Evolutionary conservation across 1,284 basidiomycete genomes (phyloP).

Genomic region (Phellinidium pouzarii): DNA sequence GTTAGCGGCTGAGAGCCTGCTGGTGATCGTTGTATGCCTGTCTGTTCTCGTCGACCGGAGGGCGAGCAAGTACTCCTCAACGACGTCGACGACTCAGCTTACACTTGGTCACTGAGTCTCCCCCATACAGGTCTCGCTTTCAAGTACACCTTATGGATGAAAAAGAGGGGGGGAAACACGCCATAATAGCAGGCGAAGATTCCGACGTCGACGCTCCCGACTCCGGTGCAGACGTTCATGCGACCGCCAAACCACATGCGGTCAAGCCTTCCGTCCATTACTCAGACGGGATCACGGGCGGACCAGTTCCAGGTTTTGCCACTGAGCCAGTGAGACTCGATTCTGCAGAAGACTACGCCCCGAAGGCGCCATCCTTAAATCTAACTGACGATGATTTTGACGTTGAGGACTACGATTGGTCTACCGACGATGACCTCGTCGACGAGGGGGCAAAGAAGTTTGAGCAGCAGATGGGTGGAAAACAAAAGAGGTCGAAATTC

Average conservation of each 20-base stretch:
- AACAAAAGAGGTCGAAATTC: constrained; percentile 44
- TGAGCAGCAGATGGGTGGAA: constrained; percentile 48
- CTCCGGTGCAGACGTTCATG: background rate
- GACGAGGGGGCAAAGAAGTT: constrained; percentile 66
- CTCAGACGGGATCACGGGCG: constrained; percentile 32
- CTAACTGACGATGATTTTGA: constrained; percentile 56
- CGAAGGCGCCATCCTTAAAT: constrained; percentile 41
- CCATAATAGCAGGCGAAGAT: no score
- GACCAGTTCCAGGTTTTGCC: constrained; percentile 22
- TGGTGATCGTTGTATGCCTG: no score
- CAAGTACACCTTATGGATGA: constrained; percentile 15
- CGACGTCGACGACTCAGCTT: constrained; percentile 12
- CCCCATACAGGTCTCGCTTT: constrained; percentile 16
- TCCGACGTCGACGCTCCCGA: background rate
- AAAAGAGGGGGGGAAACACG: background rate
- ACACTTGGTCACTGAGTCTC: constrained; percentile 6
- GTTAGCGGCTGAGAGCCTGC: no score
- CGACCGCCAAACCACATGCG: constrained; percentile 17
- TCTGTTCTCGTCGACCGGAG: no score
- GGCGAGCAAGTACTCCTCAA: no score
- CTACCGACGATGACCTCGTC: constrained; percentile 62
- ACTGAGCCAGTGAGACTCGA: constrained; percentile 26
- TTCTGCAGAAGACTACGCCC: constrained; percentile 22
- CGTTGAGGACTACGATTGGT: constrained; percentile 59
- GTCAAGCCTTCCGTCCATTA: constrained; percentile 45